phyloP scores from a whole-genome alignment of 2,329 filamentous ascomycete genomes.

The Beauveria sp. region DNA sequence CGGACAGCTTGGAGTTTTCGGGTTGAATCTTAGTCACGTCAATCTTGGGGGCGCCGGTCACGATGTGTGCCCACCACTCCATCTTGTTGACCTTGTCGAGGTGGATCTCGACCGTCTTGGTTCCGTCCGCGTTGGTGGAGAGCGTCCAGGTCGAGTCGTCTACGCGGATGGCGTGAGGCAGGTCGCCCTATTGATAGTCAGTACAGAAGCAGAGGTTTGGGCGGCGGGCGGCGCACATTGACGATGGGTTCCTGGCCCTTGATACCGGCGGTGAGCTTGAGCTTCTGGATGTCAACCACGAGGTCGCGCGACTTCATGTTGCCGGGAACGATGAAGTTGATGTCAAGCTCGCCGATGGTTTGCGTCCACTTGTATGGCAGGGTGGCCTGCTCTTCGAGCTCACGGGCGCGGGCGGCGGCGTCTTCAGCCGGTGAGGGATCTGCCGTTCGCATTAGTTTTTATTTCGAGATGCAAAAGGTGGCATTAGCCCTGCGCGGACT shows the following conservation, averaged over 20 bases:
- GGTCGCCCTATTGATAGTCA: constrained; percentile 59
- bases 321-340: constrained; percentile 68
- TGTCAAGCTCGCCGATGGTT: constrained; percentile 79
- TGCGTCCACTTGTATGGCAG: constrained; percentile 98
- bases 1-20: constrained; percentile 83
- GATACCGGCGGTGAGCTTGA: constrained; percentile 67
- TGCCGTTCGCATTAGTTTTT: constrained; percentile 17
- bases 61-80: constrained; percentile 96
- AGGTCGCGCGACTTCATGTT: constrained; percentile 82
- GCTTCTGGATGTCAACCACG: constrained; percentile 74
- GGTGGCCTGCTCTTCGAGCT: constrained; percentile 75
- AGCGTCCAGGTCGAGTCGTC: constrained; percentile 97
- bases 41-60: constrained; percentile 80
- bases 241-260: constrained; percentile 86
- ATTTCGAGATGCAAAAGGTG: neutral
- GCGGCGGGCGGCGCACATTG: constrained; percentile 46
- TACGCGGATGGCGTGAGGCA: constrained; percentile 69
- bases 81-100: constrained; percentile 95
- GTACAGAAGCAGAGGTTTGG: neutral
- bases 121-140: constrained; percentile 61
- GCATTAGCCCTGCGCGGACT: neutral
- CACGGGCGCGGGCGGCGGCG: constrained; percentile 57
- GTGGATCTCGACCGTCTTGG: constrained; percentile 65
- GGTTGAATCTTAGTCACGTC: constrained; percentile 93
- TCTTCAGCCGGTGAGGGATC: constrained; percentile 49